Conservation (phyloP, 1,284 basidiomycete species). For the Ceratobasidium sp. region DNA sequence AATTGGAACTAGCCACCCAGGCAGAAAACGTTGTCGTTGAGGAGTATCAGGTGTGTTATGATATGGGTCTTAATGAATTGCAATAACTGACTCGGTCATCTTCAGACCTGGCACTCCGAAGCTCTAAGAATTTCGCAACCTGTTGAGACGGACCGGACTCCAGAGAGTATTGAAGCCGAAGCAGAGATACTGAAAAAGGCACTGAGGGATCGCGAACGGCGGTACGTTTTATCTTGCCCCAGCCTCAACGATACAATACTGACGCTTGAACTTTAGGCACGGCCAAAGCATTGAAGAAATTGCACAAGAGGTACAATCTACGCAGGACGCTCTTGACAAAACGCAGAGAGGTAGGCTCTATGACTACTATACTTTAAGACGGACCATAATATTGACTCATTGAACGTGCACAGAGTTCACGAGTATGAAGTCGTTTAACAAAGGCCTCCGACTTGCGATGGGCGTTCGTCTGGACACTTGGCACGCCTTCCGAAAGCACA, state of each 20-base stretch:
- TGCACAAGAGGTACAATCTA: slow-evolving; percentile 74
- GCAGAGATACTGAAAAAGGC: slow-evolving; percentile 75
- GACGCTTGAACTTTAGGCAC: slow-evolving; percentile 64
- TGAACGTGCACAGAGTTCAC: slow-evolving; percentile 10
- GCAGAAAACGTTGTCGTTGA: slow-evolving; percentile 71
- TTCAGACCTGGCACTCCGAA: slow-evolving; percentile 73
- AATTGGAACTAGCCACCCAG: slow-evolving; percentile 51
- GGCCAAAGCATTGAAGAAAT: slow-evolving; percentile 85
- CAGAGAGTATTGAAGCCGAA: slow-evolving; percentile 71
- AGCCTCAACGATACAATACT: no score
- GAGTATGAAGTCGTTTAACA: slow-evolving; percentile 39
- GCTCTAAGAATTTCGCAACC: slow-evolving; percentile 58
- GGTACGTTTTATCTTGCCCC: slow-evolving; percentile 59
- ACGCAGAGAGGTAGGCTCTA: slow-evolving; percentile 62
- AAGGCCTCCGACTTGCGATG: slow-evolving; percentile 36
- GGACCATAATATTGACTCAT: background rate
- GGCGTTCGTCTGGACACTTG: slow-evolving; percentile 76
- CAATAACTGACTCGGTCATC: background rate
- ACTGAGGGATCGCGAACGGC: slow-evolving; percentile 76
- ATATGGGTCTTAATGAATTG: background rate
- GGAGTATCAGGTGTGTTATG: slow-evolving; percentile 48
- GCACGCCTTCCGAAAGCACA: slow-evolving; percentile 88
- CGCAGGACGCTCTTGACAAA: slow-evolving; percentile 67
- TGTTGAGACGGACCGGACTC: slow-evolving; percentile 29
- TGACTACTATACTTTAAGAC: background rate